phyloP scores from a whole-genome alignment of 2,329 filamentous ascomycete genomes.

The Seiridium cupressi region DNA sequence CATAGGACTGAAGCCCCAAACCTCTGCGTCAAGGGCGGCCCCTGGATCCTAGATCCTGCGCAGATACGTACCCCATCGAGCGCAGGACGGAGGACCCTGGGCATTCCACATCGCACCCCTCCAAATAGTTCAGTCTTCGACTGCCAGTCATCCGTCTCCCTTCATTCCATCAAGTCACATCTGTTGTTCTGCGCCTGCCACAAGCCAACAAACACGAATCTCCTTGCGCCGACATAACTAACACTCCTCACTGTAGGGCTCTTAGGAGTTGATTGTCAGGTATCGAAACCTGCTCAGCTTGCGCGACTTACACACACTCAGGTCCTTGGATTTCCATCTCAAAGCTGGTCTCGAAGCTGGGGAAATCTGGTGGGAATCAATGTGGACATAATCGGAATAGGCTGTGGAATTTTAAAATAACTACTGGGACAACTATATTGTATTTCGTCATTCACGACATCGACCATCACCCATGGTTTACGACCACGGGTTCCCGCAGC shows the following conservation, averaged over 20 bases:
- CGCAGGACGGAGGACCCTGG: conserved; percentile 16
- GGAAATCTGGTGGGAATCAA: too few species aligned
- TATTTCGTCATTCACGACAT: neutral
- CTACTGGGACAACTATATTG: neutral
- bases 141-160: conserved; percentile 21
- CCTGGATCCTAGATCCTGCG: conserved; percentile 13
- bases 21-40: conserved; percentile 18
- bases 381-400: neutral
- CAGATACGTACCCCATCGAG: conserved; percentile 3
- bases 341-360: too few species aligned
- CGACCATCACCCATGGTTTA: conserved; percentile 33
- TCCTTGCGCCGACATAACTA: neutral
- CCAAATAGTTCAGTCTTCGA: conserved; percentile 9
- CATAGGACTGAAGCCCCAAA: conserved; percentile 16
- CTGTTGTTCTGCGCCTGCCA: conserved; percentile 15
- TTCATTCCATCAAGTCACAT: conserved; percentile 28
- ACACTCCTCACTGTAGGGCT: neutral
- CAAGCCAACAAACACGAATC: conserved; percentile 19
- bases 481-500: conserved; percentile 29
- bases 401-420: too few species aligned
- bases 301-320: too few species aligned
- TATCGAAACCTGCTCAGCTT: too few species aligned
- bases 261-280: neutral
- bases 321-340: too few species aligned
- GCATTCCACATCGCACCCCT: conserved; percentile 26